Percentiles rank a stretch among this genome's conserved stretches.
Evolutionary conservation across 2,329 filamentous ascomycete species (phyloP).

Genomic region (Ophiostoma ulmi): DNA sequence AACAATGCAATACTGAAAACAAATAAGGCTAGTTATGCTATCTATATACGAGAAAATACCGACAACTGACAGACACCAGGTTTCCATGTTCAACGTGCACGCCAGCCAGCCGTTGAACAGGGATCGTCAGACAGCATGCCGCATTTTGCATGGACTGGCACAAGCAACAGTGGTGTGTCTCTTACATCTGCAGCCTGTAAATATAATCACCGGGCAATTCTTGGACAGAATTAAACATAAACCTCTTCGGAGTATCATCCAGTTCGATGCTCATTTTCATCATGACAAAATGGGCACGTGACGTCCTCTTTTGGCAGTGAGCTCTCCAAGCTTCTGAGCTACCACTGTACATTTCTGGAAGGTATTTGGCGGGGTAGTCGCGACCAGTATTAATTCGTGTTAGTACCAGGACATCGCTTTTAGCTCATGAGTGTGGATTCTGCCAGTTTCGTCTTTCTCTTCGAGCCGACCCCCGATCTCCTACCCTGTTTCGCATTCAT

Average conservation of each 20-base stretch:
- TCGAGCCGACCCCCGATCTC: background rate
- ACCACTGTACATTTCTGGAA: background rate
- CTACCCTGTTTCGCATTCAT: background rate
- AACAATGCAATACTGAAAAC: background rate
- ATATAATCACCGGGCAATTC: background rate
- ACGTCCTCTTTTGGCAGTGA: background rate
- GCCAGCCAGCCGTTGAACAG: background rate
- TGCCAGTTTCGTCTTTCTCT: background rate
- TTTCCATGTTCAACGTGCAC: background rate
- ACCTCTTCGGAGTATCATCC: background rate
- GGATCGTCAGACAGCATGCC: background rate
- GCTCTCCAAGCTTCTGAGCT: background rate
- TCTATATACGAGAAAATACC: background rate
- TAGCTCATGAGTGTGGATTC: slow-evolving; percentile 9
- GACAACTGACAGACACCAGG: background rate
- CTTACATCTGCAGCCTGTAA: background rate
- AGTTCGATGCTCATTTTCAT: background rate
- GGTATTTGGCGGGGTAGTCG: slow-evolving; percentile 5
- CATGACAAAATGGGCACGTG: background rate
- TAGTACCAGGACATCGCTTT: background rate
- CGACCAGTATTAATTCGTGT: background rate
- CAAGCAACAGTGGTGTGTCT: background rate
- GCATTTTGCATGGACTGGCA: background rate
- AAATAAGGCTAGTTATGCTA: background rate
- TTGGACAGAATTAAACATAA: background rate